A percentile compares a stretch with the other conserved stretches of the same genome.
These are phyloP conservation scores for Wickerhamiella lipophila DNA, from an alignment of 805 yeast species.

Conservation along the genomic window DNA sequence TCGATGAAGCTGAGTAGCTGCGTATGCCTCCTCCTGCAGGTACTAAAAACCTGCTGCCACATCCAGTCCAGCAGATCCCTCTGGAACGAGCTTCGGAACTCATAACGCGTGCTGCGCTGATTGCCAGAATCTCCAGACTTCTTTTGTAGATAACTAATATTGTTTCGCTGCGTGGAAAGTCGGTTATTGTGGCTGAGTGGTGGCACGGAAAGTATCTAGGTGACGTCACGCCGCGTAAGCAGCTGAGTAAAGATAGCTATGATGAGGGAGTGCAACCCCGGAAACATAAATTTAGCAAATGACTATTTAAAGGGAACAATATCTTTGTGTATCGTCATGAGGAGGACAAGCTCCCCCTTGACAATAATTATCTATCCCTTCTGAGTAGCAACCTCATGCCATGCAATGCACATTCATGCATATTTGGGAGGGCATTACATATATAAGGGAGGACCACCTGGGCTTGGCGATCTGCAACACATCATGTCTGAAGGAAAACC, in stretches of 20 bases:
- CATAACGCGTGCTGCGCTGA: too few species aligned
- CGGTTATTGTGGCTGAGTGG: not conserved
- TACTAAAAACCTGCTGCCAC: too few species aligned
- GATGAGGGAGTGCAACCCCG: too few species aligned
- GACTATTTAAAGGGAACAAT: not conserved
- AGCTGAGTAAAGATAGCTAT: not conserved
- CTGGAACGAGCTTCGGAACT: too few species aligned
- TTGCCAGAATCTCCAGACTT: too few species aligned
- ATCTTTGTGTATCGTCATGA: too few species aligned
- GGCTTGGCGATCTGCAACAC: not conserved
- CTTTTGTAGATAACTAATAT: too few species aligned
- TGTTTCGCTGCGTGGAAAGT: not conserved
- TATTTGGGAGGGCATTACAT: not conserved
- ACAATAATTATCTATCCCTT: not conserved
- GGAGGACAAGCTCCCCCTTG: too few species aligned
- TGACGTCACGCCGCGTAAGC: slow-evolving; percentile 4
- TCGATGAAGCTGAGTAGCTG: too few species aligned
- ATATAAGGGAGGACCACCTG: not conserved
- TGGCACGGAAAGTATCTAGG: not conserved
- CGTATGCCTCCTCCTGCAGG: too few species aligned
- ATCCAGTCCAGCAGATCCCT: too few species aligned
- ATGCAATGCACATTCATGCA: not conserved
- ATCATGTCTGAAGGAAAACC: slow-evolving; percentile 7
- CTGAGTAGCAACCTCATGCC: not conserved
- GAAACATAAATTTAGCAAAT: too few species aligned